phyloP scores from a whole-genome alignment of 352 stramenopile genomes.

The Pythium phragmitis region DNA sequence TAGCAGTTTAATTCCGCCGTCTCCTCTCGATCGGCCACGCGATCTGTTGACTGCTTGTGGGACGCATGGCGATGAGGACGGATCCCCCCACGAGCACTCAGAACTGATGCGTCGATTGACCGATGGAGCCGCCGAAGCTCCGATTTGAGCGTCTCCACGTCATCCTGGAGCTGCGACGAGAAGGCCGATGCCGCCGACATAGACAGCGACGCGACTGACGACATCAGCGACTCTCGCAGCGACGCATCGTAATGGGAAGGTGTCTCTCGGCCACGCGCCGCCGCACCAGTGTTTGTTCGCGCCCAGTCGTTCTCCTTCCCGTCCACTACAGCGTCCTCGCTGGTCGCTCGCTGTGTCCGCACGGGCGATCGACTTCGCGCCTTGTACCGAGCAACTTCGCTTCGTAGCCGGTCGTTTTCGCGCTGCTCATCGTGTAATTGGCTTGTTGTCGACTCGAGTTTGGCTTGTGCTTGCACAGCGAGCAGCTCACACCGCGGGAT shows the following conservation, averaged over 20 bases:
- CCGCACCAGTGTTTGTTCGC: background rate
- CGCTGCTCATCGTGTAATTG: slow-evolving; percentile 27
- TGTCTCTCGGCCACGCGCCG: background rate
- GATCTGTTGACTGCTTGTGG: background rate
- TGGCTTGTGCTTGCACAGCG: slow-evolving; percentile 18
- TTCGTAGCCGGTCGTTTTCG: slow-evolving; percentile 24
- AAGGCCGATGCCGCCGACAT: slow-evolving; percentile 21
- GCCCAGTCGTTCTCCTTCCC: slow-evolving; percentile 18
- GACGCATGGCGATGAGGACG: background rate
- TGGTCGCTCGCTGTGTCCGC: background rate
- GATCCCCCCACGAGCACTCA: background rate
- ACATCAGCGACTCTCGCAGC: slow-evolving; percentile 19
- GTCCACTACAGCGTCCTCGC: background rate
- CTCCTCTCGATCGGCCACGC: background rate
- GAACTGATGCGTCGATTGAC: slow-evolving; percentile 23
- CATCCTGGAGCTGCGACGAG: slow-evolving; percentile 23
- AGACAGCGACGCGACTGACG: slow-evolving; percentile 18
- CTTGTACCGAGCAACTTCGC: slow-evolving; percentile 23
- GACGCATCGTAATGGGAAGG: background rate
- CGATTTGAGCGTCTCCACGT: slow-evolving; percentile 21
- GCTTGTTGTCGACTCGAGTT: slow-evolving; percentile 20
- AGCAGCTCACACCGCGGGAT: slow-evolving; percentile 25
- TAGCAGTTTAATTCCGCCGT: background rate
- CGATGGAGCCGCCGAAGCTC: slow-evolving; percentile 26
- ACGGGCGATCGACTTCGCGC: slow-evolving; percentile 16